Percentiles rank a stretch among this genome's conserved stretches.
These are phyloP conservation scores for Myxozyma sirexii DNA, from an alignment of 805 yeast species.

Conservation along the genomic window DNA sequence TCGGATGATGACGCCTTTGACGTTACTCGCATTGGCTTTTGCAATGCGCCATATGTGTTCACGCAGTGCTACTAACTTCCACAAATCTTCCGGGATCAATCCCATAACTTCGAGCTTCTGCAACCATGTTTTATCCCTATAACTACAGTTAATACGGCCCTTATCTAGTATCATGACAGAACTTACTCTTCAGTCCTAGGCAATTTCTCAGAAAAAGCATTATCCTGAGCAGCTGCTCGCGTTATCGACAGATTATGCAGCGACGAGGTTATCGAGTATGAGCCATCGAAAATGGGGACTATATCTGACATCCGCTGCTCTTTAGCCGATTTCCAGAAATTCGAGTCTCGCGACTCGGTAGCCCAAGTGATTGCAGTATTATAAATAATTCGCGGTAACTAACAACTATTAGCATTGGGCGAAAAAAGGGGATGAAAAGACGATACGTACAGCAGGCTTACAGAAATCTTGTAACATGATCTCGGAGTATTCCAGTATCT, in stretches of 20 bases:
- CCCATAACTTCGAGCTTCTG: conserved; percentile 74
- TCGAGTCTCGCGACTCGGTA: conserved; percentile 59
- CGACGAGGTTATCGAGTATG: conserved; percentile 29
- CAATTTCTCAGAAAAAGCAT: conserved; percentile 20
- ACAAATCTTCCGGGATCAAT: conserved; percentile 66
- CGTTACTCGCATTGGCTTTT: conserved; percentile 16
- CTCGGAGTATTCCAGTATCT: conserved; percentile 68
- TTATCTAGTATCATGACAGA: not conserved
- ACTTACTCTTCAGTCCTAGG: conserved; percentile 27
- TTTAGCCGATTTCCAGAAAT: conserved; percentile 69
- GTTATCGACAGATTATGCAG: conserved; percentile 25
- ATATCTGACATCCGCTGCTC: conserved; percentile 34
- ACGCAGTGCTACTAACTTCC: conserved; percentile 78
- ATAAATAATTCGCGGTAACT: conserved; percentile 62
- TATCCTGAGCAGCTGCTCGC: conserved; percentile 14
- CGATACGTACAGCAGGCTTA: conserved; percentile 53
- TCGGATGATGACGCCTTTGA: not conserved
- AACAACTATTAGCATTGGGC: not conserved
- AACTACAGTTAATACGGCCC: not conserved
- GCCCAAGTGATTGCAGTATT: conserved; percentile 74
- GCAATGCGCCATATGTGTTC: conserved; percentile 67
- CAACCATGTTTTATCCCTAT: conserved; percentile 72
- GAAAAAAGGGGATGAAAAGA: no score
- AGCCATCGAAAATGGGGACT: conserved; percentile 29
- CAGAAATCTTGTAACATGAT: conserved; percentile 66